Base-by-base conservation (phyloP, 2,329 filamentous ascomycete species). In the Fusarium stilboides region DNA sequence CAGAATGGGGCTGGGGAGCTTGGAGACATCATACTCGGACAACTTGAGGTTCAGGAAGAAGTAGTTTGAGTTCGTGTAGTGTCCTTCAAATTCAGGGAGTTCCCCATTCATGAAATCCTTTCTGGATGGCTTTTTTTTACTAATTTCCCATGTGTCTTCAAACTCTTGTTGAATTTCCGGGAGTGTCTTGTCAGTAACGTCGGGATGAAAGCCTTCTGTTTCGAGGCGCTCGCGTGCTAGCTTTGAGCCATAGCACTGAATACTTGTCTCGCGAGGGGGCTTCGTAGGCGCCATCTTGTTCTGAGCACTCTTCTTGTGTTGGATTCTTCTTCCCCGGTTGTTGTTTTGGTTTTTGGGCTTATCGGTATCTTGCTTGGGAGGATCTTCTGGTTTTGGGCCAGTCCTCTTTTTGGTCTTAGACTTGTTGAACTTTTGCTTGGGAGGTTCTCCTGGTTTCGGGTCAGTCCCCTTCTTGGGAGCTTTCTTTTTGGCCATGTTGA, bases 401-500 rank as follows among this genome's bases (percentile, higher is more conserved):
- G 46, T 19, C 26, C 36, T 39, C 15, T 22, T 42, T 12, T 42
- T 42, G 40, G 15, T 24, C 20, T 24, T 22, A 15, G 12, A 8
- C 14, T 43, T 43, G 20, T 43, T 15, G 20, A 26, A 14, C 5
- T 31, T 28, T 9, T 45, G 24, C 10, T 44, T 31, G 8, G 3
- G 8, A 13, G 42, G 26, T 20, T 26, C 31, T 5, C 15, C 31
- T 37, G 55, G n/a, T 37, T 24, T 51, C 20, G 40, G 15, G 55
- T 57, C 20, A 57, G 46, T 19, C 26, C n/a, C 47, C 37, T 13
- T 26, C 22, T 51, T 57, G 39, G 28, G 10, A 9, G 34, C 24
- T 19, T 42, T 57, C n/a, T 22, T 51, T 22, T 51, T 57, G 7
- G 37, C 45, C 39, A 57, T 57, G 12, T 6, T 39, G 31, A 44